Evolutionary conservation across 192 early-diverging fungal species (phyloP).

Genomic region (Ambispora gerdemannii): DNA sequence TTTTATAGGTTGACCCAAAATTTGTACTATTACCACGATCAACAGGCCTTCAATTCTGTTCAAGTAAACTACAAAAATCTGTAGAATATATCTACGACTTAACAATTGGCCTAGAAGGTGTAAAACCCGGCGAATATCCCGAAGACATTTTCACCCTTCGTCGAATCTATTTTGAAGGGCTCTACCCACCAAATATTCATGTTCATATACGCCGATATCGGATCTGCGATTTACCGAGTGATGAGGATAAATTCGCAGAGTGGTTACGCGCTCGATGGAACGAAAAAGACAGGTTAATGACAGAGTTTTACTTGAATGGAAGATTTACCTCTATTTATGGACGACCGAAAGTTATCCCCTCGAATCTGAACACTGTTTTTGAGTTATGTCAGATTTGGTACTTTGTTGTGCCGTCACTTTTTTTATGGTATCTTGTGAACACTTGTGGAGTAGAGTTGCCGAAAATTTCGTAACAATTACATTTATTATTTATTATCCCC

Average conservation of each 20-base stretch:
- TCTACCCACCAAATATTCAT: conserved; percentile 76
- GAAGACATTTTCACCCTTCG: conserved; percentile 80
- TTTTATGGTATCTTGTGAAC: conserved; percentile 20
- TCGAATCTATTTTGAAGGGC: conserved; percentile 68
- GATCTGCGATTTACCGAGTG: conserved; percentile 62
- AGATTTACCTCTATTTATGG: conserved; percentile 52
- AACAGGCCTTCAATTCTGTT: conserved; percentile 76
- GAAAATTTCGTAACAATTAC: neutral
- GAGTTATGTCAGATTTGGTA: conserved; percentile 28
- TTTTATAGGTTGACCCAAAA: conserved; percentile 50
- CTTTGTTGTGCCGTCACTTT: conserved; percentile 7
- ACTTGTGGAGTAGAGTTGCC: neutral
- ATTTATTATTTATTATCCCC: no score
- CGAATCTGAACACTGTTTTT: conserved; percentile 1
- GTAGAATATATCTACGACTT: conserved; percentile 81
- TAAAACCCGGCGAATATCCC: conserved; percentile 68
- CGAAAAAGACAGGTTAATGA: conserved; percentile 84
- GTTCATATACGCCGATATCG: conserved; percentile 72
- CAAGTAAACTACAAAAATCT: conserved; percentile 60
- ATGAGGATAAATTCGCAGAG: conserved; percentile 64
- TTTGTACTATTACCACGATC: conserved; percentile 82
- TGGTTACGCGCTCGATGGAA: conserved; percentile 78
- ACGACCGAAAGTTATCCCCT: neutral
- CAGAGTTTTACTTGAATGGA: conserved; percentile 72
- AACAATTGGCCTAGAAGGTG: conserved; percentile 84